These are phyloP conservation scores for Leptosphaerulina australis DNA, from an alignment of 2,329 filamentous ascomycete species.

Conservation along the genomic window DNA sequence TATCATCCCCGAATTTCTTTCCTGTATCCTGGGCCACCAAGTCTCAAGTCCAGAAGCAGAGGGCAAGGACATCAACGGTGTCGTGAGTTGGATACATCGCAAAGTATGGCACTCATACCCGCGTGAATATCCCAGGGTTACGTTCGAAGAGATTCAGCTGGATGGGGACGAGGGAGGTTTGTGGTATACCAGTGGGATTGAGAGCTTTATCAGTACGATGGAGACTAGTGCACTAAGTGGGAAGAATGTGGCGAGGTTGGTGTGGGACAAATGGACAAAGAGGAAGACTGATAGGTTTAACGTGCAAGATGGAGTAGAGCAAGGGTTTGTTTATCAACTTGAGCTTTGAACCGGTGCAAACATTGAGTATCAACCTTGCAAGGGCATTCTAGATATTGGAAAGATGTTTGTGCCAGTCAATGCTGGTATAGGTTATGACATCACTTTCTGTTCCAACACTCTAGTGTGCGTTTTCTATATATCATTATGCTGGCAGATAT, in stretches of 20 bases:
- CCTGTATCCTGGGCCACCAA: conserved; percentile 53
- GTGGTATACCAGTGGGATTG: conserved; percentile 74
- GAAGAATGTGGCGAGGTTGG: conserved; percentile 76
- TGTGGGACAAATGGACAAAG: conserved; percentile 65
- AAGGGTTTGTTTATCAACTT: not conserved
- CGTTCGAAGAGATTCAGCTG: conserved; percentile 81
- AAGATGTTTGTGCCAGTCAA: too few relatives aligned
- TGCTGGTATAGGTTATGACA: too few relatives aligned
- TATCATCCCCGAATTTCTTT: conserved; percentile 56
- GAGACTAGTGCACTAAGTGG: conserved; percentile 94
- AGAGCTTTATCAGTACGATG: conserved; percentile 97
- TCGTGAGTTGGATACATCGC: conserved; percentile 43
- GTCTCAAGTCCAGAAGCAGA: conserved; percentile 42
- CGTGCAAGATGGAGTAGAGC: not conserved
- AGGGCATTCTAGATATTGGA: too few relatives aligned
- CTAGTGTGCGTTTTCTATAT: too few relatives aligned
- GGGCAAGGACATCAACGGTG: conserved; percentile 39
- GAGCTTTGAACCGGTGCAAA: not conserved
- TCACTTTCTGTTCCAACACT: too few relatives aligned
- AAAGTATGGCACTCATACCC: conserved; percentile 85
- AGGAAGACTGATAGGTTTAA: conserved; percentile 4
- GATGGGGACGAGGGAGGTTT: conserved; percentile 52
- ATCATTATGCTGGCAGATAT: too few relatives aligned
- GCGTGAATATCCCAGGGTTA: conserved; percentile 79
- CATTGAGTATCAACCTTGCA: too few relatives aligned